Percentiles rank a stretch among this genome's conserved stretches.
phyloP scores from a whole-genome alignment of 176 grass and related monocot genomes.

The Lolium rigidum region DNA sequence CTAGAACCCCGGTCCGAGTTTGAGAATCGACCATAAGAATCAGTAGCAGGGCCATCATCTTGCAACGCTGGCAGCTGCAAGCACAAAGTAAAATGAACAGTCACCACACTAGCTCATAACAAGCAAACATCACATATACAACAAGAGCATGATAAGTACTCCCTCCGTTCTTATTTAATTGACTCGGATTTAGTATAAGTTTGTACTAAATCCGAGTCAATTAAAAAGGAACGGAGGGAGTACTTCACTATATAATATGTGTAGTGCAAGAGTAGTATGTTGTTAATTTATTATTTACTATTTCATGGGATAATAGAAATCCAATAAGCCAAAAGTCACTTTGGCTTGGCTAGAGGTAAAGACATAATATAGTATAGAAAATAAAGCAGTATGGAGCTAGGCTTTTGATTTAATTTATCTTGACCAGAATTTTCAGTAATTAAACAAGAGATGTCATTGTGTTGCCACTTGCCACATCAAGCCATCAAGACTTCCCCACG shows the following conservation, averaged over 20 bases:
- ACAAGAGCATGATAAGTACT: slow-evolving; percentile 6
- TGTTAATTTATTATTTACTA: not conserved
- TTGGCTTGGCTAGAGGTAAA: slow-evolving; percentile 39
- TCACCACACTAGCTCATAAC: slow-evolving; percentile 35
- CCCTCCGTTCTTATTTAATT: too few species aligned
- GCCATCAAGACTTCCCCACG: not conserved
- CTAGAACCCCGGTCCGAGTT: slow-evolving; percentile 62
- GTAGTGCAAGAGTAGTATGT: not conserved
- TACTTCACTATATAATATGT: not conserved
- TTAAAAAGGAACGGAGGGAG: too few species aligned
- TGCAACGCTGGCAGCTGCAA: slow-evolving; percentile 90
- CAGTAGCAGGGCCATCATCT: slow-evolving; percentile 84
- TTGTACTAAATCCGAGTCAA: too few species aligned
- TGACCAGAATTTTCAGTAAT: not conserved
- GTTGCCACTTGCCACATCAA: slow-evolving; percentile 13
- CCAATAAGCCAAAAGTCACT: not conserved
- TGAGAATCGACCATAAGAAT: slow-evolving; percentile 81
- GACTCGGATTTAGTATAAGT: too few species aligned
- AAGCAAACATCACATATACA: slow-evolving; percentile 23
- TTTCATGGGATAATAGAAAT: not conserved
- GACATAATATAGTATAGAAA: not conserved
- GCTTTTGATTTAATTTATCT: slow-evolving; percentile 15
- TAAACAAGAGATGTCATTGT: slow-evolving; percentile 9
- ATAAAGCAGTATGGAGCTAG: not conserved
- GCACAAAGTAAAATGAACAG: slow-evolving; percentile 27